Percentiles rank a stretch among this genome's conserved stretches.
Conservation (phyloP, 192 early-diverging fungal genomes). For the Backusella australiensis region DNA sequence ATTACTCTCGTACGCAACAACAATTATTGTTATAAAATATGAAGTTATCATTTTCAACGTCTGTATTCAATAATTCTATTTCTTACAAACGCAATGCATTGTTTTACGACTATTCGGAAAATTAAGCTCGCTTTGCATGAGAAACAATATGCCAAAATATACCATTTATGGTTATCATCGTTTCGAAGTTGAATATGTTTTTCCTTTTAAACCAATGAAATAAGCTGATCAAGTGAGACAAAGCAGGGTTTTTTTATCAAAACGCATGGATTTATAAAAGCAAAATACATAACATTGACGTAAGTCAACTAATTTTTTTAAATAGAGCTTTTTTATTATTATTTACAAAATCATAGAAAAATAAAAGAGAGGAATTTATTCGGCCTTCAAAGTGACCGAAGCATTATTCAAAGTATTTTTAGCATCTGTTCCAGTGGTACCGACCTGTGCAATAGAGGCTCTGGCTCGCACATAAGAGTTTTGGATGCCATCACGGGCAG, state of each 20-base stretch:
- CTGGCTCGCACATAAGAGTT: slow-evolving; percentile 24
- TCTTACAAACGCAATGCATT: background rate
- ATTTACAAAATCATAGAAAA: background rate
- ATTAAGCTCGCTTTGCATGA: background rate
- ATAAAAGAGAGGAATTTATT: slow-evolving; percentile 8
- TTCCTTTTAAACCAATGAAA: background rate
- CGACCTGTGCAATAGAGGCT: slow-evolving; percentile 20
- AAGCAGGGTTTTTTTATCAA: background rate
- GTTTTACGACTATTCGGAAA: background rate
- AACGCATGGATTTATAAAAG: background rate
- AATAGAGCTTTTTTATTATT: background rate
- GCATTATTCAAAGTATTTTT: slow-evolving; percentile 22
- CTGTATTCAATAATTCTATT: background rate
- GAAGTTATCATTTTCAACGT: too few relatives aligned
- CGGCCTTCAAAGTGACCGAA: slow-evolving; percentile 18
- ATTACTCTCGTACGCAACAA: too few relatives aligned
- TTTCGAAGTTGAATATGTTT: background rate
- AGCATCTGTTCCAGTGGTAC: slow-evolving; percentile 35
- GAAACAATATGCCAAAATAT: background rate
- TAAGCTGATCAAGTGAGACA: background rate
- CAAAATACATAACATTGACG: background rate
- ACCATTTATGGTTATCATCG: background rate
- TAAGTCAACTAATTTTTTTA: background rate
- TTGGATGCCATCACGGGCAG: slow-evolving; percentile 5
- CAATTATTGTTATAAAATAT: too few relatives aligned